Conservation (phyloP, 352 stramenopile species). For the Phytophthora idaei region DNA sequence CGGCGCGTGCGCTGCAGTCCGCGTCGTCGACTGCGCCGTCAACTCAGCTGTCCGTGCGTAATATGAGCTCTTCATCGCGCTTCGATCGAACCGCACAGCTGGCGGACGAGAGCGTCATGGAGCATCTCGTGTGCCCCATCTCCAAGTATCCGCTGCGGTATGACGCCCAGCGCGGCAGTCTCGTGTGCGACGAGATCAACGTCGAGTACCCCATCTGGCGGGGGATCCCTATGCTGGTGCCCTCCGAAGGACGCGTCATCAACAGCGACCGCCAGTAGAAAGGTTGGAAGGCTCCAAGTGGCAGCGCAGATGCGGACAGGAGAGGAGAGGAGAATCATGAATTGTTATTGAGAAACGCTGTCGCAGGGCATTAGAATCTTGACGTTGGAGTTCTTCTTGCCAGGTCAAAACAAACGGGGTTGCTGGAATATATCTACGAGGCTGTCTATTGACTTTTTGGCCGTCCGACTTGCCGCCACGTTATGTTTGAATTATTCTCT, state of each 20-base stretch:
- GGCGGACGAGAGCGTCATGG: constrained; percentile 69
- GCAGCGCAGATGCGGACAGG: not conserved
- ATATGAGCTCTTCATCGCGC: constrained; percentile 16
- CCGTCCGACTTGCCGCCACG: constrained; percentile 1
- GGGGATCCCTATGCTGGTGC: constrained; percentile 75
- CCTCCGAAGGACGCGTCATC: constrained; percentile 75
- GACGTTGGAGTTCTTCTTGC: not conserved
- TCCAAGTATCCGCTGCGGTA: constrained; percentile 86
- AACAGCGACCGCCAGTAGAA: constrained; percentile 28
- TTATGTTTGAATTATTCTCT: constrained; percentile 22
- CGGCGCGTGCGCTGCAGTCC: constrained; percentile 1
- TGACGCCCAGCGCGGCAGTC: constrained; percentile 52
- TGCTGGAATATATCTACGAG: constrained; percentile 24
- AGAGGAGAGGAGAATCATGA: constrained; percentile 11
- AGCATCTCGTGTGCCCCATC: constrained; percentile 85
- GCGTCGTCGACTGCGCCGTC: not conserved
- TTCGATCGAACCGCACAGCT: constrained; percentile 39
- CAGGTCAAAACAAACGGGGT: not conserved
- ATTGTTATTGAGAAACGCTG: constrained; percentile 8
- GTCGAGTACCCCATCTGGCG: constrained; percentile 86
- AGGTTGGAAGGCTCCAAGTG: not conserved
- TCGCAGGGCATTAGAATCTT: not conserved
- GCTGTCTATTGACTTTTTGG: constrained; percentile 22
- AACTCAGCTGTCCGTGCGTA: not conserved
- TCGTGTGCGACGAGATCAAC: constrained; percentile 85